These are phyloP conservation scores for Penicillium sp. DNA, from an alignment of 2,329 filamentous ascomycete genomes.

Conservation along the genomic window DNA sequence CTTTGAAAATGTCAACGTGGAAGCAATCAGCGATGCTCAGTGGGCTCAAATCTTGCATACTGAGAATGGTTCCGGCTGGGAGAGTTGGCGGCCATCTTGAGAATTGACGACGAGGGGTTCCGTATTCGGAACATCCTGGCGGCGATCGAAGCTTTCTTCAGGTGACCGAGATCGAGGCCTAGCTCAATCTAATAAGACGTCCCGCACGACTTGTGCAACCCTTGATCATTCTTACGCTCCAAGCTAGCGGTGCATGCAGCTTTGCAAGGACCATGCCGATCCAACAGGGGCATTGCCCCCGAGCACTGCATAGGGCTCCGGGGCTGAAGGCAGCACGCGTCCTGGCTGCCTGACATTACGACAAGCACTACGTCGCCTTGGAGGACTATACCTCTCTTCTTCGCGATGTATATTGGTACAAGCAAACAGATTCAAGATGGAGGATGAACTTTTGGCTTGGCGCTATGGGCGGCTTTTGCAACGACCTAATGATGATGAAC, in stretches of 20 bases:
- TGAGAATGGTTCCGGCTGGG: conserved; percentile 29
- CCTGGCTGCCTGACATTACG: not conserved
- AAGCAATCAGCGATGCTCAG: conserved; percentile 38
- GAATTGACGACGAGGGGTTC: not conserved
- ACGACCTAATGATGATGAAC: conserved; percentile 28
- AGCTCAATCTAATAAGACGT: not conserved
- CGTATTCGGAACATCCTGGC: not conserved
- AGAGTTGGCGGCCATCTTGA: conserved; percentile 33
- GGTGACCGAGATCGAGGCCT: not conserved
- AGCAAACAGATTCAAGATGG: not conserved
- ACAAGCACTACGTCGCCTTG: not conserved
- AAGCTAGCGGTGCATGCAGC: not conserved
- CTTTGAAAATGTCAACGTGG: conserved; percentile 29
- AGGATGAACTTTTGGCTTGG: not conserved
- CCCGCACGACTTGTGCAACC: not conserved
- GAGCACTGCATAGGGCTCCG: not conserved
- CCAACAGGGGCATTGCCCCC: not conserved
- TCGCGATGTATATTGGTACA: not conserved
- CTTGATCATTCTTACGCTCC: not conserved
- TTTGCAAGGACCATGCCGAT: not conserved
- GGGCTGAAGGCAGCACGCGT: not conserved
- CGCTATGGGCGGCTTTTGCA: not conserved
- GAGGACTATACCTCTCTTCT: not conserved
- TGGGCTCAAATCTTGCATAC: conserved; percentile 41
- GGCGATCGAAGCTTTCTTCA: not conserved